Percentiles rank a stretch among this genome's conserved stretches.
Conservation (phyloP, 352 stramenopile species). For the Thraustochytrium sp. region DNA sequence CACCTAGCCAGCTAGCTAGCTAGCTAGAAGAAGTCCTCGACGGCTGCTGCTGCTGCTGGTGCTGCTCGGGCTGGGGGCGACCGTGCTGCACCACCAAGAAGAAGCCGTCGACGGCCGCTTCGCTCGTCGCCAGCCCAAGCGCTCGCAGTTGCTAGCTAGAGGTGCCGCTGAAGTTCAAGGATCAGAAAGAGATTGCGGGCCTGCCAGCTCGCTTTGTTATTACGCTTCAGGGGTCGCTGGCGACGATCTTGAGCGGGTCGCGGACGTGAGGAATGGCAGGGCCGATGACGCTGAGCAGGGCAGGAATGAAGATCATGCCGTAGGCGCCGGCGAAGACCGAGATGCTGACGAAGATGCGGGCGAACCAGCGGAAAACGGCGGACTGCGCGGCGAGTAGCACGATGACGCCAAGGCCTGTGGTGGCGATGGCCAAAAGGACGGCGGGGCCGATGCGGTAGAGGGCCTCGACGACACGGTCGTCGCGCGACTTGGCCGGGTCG, state of each 20-base stretch:
- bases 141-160: too few species aligned
- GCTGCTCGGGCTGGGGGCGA: too few species aligned
- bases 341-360: conserved; percentile 48
- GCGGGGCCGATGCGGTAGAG: conserved; percentile 46
- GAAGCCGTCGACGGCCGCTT: too few species aligned
- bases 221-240: neutral
- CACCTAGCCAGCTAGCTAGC: too few species aligned
- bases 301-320: conserved; percentile 33
- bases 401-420: conserved; percentile 50
- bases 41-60: too few species aligned
- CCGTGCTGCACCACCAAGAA: too few species aligned
- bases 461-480: conserved; percentile 29
- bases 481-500: neutral
- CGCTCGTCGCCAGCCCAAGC: too few species aligned
- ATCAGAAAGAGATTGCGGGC: too few species aligned
- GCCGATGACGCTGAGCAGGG: conserved; percentile 22
- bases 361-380: conserved; percentile 48
- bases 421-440: conserved; percentile 48
- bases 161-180: too few species aligned
- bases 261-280: neutral
- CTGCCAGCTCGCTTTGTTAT: too few species aligned
- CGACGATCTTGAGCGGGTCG: neutral
- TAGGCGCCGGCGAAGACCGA: conserved; percentile 36
- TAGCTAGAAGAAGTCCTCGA: too few species aligned
- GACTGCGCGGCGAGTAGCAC: conserved; percentile 44